phyloP scores from a whole-genome alignment of 768 basidiomycete species.

The Lactarius sp. region DNA sequence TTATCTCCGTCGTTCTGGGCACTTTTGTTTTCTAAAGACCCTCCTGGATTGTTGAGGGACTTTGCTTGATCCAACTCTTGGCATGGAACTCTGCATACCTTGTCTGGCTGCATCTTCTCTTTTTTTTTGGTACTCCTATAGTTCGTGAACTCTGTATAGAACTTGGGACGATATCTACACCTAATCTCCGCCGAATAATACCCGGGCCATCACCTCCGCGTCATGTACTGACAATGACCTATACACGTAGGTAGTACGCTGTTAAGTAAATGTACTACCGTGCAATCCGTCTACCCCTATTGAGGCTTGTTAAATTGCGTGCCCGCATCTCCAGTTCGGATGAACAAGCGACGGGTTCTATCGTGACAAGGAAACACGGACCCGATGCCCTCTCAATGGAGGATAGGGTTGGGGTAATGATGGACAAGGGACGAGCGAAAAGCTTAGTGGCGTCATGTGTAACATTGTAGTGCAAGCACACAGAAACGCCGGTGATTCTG shows the following conservation, averaged over 20 bases:
- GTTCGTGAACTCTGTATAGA: neutral
- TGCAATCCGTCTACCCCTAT: no score
- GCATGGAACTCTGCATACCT: neutral
- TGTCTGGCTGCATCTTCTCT: neutral
- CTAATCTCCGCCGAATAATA: neutral
- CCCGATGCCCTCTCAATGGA: no score
- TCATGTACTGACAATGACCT: neutral
- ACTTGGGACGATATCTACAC: neutral
- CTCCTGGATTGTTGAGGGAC: neutral
- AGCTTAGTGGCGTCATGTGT: no score
- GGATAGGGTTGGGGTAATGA: no score
- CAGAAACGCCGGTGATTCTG: no score
- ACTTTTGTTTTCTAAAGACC: slow-evolving; percentile 6
- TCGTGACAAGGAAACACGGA: no score
- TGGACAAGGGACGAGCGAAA: no score
- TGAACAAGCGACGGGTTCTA: no score
- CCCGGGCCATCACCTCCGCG: neutral
- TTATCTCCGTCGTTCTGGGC: neutral
- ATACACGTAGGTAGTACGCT: neutral
- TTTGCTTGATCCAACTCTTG: neutral
- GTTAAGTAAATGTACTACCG: neutral
- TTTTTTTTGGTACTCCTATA: neutral
- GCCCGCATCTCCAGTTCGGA: no score
- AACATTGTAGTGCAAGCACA: no score
- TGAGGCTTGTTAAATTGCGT: no score